A percentile compares a stretch with the other conserved stretches of the same genome.
phyloP scores from a whole-genome alignment of 2,329 filamentous ascomycete species.

The Uncinocarpus reesii region DNA sequence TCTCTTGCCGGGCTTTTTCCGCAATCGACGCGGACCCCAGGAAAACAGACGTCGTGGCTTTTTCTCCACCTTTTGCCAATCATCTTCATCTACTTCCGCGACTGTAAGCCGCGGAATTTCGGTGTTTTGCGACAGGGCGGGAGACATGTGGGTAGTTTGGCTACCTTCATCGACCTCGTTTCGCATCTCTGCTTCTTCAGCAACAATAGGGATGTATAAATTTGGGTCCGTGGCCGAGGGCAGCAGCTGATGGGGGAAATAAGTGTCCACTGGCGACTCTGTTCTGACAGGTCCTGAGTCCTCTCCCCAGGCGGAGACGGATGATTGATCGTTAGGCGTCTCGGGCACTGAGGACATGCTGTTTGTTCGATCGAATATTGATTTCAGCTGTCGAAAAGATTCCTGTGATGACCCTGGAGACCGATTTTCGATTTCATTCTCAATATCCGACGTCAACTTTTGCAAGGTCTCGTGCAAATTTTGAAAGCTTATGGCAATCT shows the following conservation, averaged over 20 bases:
- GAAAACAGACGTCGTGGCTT: conserved; percentile 9
- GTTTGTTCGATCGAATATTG: conserved; percentile 40
- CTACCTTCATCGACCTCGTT: conserved; percentile 14
- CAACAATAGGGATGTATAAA: conserved; percentile 9
- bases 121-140: conserved; percentile 18
- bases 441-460: conserved; percentile 29
- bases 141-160: conserved; percentile 15
- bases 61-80: conserved; percentile 7
- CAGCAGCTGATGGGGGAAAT: conserved; percentile 10
- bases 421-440: conserved; percentile 33
- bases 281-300: conserved; percentile 14
- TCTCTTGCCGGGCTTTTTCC: conserved; percentile 13
- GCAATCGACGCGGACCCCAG: background rate
- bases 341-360: conserved; percentile 36
- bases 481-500: conserved; percentile 25
- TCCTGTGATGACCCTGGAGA: conserved; percentile 36
- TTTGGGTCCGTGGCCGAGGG: background rate
- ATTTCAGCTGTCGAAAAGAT: conserved; percentile 29
- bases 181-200: conserved; percentile 13
- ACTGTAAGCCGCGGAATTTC: conserved; percentile 22
- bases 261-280: conserved; percentile 17
- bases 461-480: conserved; percentile 30
- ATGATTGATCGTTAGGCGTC: conserved; percentile 24
- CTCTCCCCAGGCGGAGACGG: conserved; percentile 19
- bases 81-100: conserved; percentile 19